Base-by-base conservation (phyloP, 345 rosid genomes). In the Hypericum perforatum region DNA sequence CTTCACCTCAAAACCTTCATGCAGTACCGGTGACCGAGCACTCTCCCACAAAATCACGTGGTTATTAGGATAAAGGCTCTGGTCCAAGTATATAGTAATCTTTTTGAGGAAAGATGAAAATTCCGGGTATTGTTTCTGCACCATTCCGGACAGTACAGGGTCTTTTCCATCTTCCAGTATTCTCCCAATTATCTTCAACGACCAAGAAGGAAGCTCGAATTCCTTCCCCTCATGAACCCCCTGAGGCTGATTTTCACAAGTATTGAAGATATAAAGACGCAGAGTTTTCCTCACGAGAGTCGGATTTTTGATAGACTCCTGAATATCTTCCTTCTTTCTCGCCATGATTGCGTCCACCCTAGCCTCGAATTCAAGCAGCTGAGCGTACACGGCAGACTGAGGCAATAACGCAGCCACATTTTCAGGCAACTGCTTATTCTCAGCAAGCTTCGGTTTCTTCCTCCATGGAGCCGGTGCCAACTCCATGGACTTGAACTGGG, bases 1-100 rank as follows among this genome's bases (percentile, higher is more conserved):
- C 72, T 77, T 80, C 46, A 80, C 73, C 74, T 80, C 86, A 63
- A 80, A 77, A 41, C 82, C 86, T 53, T 80, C 86, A 8, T 63
- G 79, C 42, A 74, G 76, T 42, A 59, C 78, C 45, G 82, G 76
- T 0, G 82, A 77, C 12, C 80, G 69, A 45, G 74, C 56, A 68
- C 71, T 72, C 63, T 80, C 82, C 80, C 86, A 80, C 22, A 77
- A 49, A 52, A 80, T 77, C 16, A 80, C 78, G 29, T 77, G 80
- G 49, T 68, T 80, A 57, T 77, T 78, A 6, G 80, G 78, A 65
- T 74, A 80, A 10, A 80, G 70, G 66, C 67, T 70, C 63, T 74
- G 80, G 53, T 80, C 86, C 69, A 80, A 59, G 69, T 72, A 74
- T 64, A 80, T 63, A 12, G 82, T 77, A 43, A 80, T 68, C 58